Base-by-base conservation (phyloP, 2,329 filamentous ascomycete genomes). In the Tolypocladium inflatum region DNA sequence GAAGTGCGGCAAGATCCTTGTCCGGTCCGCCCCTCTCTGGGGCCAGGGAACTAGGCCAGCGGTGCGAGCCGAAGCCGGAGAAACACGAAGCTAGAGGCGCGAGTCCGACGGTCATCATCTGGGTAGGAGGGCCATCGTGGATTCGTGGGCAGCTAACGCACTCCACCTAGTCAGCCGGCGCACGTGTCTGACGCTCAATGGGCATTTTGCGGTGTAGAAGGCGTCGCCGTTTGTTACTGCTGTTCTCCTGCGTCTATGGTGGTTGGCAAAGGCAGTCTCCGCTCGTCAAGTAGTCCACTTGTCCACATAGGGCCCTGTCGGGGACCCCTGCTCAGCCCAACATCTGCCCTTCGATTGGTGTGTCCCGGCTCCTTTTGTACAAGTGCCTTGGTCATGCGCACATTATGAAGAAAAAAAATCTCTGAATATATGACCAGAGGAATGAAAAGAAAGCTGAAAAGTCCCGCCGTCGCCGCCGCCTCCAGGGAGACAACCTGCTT, bases 11-110 rank as follows among this genome's bases (percentile, higher is more conserved):
- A 63, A 58, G 61, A 62, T 60, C 64, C 65, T 61, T 62, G 63
- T 60, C 63, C 60, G 60, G 45, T 57, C 60, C 60, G 60, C 60
- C 61, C 64, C 63, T 60, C 62, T 54, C 55, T 58, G 60, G 58
- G 56, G 57, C 53, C 54, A 50, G 56, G 60, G 59, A 61, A 61
- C 67, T 65, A 65, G 66, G 66, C 65, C 67, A 67, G 68, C 70
- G 70, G 68, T 70, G 70, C 70, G 70, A 72, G 67, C 70, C 70
- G 70, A 70, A 64, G 66, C 67, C 68, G 70, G 67, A 67, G 64
- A 66, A 59, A 63, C 67, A 65, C 61, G 61, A 70, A 65, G 64
- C 67, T 69, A 68, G 68, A 64, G 64, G 64, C 30, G 42, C 60
- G 65, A 63, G 60, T 64, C 66, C 64, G 66, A 64, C 62, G 64